A percentile compares a stretch with the other conserved stretches of the same genome.
phyloP scores from a whole-genome alignment of 2,329 filamentous ascomycete species.

The Fusarium multiceps region DNA sequence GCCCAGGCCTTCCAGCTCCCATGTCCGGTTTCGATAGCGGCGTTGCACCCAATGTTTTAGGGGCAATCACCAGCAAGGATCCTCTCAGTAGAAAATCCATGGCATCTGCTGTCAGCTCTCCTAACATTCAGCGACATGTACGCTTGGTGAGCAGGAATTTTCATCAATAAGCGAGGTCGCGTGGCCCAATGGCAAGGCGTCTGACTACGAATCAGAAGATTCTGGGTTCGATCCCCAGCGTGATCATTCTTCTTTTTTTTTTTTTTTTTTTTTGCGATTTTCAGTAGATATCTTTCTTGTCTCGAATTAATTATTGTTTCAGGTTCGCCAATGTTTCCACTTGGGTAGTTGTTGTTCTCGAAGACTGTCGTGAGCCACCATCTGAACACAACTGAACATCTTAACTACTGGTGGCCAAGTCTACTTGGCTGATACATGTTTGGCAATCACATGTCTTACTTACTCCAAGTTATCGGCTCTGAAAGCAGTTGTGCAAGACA shows the following conservation, averaged over 20 bases:
- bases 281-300: not conserved
- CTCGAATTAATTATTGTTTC: not conserved
- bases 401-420: not conserved
- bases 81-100: not conserved
- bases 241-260: constrained; percentile 28
- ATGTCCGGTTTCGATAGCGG: constrained; percentile 27
- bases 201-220: constrained; percentile 48
- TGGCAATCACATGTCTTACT: not conserved
- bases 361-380: not conserved
- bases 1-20: constrained; percentile 30
- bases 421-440: not conserved
- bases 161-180: constrained; percentile 6
- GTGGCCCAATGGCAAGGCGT: constrained; percentile 45
- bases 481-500: not conserved
- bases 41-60: constrained; percentile 40
- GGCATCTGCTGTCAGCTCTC: not conserved
- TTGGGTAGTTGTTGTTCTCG: not conserved
- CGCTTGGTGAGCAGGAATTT: rapidly evolving
- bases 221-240: constrained; percentile 46
- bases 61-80: constrained; percentile 40
- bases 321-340: not conserved
- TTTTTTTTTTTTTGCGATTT: not conserved
- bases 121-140: not conserved
- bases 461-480: not conserved
- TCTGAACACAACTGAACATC: no score